These are phyloP conservation scores for Apiospora kogelbergensis DNA, from an alignment of 2,329 filamentous ascomycete genomes.

Conservation along the genomic window DNA sequence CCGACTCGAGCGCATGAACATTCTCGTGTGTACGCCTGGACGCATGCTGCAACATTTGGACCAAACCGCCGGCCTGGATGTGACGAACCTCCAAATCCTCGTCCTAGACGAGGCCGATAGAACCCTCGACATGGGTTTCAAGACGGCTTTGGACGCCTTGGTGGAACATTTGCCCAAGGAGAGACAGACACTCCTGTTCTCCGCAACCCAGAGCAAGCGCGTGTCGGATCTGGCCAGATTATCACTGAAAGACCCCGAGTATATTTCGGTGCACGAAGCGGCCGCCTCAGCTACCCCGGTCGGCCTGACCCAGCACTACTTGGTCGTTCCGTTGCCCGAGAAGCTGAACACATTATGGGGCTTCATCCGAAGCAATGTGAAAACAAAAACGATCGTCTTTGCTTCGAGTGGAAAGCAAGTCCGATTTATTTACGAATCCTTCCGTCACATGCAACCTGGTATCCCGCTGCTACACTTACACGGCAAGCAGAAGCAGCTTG, in stretches of 20 bases:
- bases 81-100: slow-evolving; percentile 87
- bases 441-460: slow-evolving; percentile 91
- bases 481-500: slow-evolving; percentile 88
- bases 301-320: slow-evolving; percentile 87
- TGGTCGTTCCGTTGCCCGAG: slow-evolving; percentile 78
- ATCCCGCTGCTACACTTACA: slow-evolving; percentile 91
- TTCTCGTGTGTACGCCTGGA: slow-evolving; percentile 91
- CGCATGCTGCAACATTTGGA: slow-evolving; percentile 95
- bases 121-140: slow-evolving; percentile 97
- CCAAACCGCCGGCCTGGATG: slow-evolving; percentile 86
- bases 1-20: slow-evolving; percentile 88
- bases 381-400: slow-evolving; percentile 94
- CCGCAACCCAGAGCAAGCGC: slow-evolving; percentile 91
- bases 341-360: slow-evolving; percentile 92
- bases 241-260: slow-evolving; percentile 87
- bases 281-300: slow-evolving; percentile 78
- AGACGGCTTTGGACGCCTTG: slow-evolving; percentile 85
- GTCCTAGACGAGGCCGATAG: slow-evolving; percentile 95
- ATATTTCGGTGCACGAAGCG: slow-evolving; percentile 88
- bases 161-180: slow-evolving; percentile 84
- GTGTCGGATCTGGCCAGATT: slow-evolving; percentile 89
- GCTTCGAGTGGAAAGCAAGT: slow-evolving; percentile 95
- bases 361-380: slow-evolving; percentile 87
- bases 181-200: slow-evolving; percentile 91
- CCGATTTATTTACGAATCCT: slow-evolving; percentile 90